phyloP scores from a whole-genome alignment of 2,329 filamentous ascomycete genomes.

The Dactylellina parvicollis region DNA sequence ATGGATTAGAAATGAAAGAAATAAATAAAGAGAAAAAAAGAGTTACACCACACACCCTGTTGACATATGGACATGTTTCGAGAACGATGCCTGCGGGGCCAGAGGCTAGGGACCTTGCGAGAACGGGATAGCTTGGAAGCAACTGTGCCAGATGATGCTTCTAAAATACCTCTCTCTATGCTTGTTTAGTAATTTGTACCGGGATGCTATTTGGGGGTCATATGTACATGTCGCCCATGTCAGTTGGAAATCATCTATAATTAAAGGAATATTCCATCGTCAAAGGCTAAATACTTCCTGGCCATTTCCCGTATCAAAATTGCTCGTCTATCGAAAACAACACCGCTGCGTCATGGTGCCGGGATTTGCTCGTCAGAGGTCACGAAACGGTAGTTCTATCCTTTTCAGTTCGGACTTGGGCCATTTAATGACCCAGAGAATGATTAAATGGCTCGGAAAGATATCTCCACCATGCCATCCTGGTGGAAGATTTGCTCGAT shows the following conservation, averaged over 20 bases:
- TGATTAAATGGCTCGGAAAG: conserved; percentile 50
- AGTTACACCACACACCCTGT: conserved; percentile 43
- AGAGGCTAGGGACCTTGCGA: conserved; percentile 25
- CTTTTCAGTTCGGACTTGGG: conserved; percentile 32
- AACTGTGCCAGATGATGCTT: conserved; percentile 27
- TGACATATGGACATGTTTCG: conserved; percentile 48
- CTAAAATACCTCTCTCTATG: conserved; percentile 24
- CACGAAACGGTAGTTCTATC: conserved; percentile 51
- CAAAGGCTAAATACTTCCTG: conserved; percentile 41
- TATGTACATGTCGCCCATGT: conserved; percentile 12
- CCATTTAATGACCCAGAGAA: conserved; percentile 26
- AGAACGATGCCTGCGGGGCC: conserved; percentile 35
- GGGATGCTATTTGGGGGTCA: conserved; percentile 3
- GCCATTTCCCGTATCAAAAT: conserved; percentile 30
- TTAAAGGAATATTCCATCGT: conserved; percentile 53
- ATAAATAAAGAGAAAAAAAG: conserved; percentile 31
- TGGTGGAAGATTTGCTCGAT: conserved; percentile 33
- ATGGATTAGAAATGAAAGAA: conserved; percentile 21
- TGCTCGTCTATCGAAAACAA: conserved; percentile 49
- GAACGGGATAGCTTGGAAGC: conserved; percentile 32
- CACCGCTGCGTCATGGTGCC: conserved; percentile 41
- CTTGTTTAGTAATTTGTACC: conserved; percentile 22
- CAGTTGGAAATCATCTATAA: conserved; percentile 15
- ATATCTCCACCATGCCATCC: conserved; percentile 37
- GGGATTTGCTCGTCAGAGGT: conserved; percentile 29